These are phyloP conservation scores for Macrophomina phaseolina DNA, from an alignment of 2,329 filamentous ascomycete genomes.

Conservation along the genomic window DNA sequence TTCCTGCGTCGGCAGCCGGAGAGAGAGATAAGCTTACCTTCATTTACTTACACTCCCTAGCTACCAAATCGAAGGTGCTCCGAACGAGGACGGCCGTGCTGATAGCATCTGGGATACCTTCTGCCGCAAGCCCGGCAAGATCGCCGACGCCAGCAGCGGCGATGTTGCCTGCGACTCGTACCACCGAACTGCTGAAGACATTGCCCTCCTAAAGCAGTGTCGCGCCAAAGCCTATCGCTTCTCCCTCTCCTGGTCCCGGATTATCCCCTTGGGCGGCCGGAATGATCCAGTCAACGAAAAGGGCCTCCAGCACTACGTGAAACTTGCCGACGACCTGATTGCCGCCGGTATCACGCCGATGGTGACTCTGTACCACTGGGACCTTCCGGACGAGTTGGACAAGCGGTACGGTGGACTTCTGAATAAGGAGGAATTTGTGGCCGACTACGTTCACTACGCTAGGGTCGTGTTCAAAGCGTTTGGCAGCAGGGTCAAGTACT, in stretches of 20 bases:
- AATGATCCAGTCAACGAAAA: constrained; percentile 44
- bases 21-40: not conserved
- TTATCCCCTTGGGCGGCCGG: constrained; percentile 65
- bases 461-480: constrained; percentile 76
- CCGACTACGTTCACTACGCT: constrained; percentile 81
- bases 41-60: constrained; percentile 51
- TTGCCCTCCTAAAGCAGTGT: constrained; percentile 74
- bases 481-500: constrained; percentile 77
- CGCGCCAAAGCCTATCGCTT: constrained; percentile 65
- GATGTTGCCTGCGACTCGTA: constrained; percentile 86
- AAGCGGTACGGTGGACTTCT: constrained; percentile 81
- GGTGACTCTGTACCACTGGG: constrained; percentile 51
- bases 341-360: constrained; percentile 43
- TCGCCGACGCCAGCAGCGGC: constrained; percentile 77
- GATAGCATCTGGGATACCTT: constrained; percentile 93
- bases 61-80: constrained; percentile 85
- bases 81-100: constrained; percentile 75
- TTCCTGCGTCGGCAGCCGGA: constrained; percentile 29
- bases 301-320: constrained; percentile 47
- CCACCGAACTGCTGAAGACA: constrained; percentile 77
- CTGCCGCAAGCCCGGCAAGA: constrained; percentile 79
- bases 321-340: constrained; percentile 45
- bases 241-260: constrained; percentile 46
- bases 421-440: constrained; percentile 80
- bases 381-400: constrained; percentile 68